Conservation (phyloP, 2,329 filamentous ascomycete species). For the Dissoconium aciculare region DNA sequence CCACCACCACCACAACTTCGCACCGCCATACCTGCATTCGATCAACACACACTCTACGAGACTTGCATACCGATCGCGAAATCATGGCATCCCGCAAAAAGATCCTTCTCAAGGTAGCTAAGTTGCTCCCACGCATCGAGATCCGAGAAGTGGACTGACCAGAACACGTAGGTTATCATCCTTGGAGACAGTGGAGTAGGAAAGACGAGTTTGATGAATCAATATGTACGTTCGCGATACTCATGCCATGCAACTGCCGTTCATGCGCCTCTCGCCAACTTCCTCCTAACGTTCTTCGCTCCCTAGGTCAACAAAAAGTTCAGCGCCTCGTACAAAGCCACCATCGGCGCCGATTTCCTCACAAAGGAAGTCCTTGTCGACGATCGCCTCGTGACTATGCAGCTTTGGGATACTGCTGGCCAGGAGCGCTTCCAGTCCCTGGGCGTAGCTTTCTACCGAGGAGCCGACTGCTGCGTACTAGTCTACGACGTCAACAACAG, state of each 20-base stretch:
- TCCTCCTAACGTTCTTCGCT: slow-evolving; percentile 1
- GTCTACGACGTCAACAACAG: slow-evolving; percentile 99
- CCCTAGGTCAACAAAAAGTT: slow-evolving; percentile 98
- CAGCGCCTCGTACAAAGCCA: slow-evolving; percentile 98
- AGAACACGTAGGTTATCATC: slow-evolving; percentile 68
- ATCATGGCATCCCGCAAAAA: slow-evolving; percentile 27
- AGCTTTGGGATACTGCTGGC: slow-evolving; percentile 96
- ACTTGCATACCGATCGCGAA: too few species aligned
- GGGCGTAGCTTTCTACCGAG: slow-evolving; percentile 92
- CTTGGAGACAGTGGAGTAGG: slow-evolving; percentile 96
- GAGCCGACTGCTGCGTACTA: slow-evolving; percentile 92
- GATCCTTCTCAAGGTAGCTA: slow-evolving; percentile 25
- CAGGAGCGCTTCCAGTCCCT: slow-evolving; percentile 96
- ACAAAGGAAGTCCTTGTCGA: slow-evolving; percentile 97
- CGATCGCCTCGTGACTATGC: slow-evolving; percentile 95
- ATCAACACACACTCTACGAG: too few species aligned
- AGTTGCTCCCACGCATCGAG: too few species aligned
- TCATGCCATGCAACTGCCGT: too few species aligned
- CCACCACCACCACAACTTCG: too few species aligned
- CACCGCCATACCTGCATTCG: too few species aligned
- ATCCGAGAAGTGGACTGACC: neutral
- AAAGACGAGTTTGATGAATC: slow-evolving; percentile 99
- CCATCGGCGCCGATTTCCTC: slow-evolving; percentile 94
- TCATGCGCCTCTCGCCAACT: slow-evolving; percentile 2
- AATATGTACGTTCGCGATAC: slow-evolving; percentile 79